A percentile compares a stretch with the other conserved stretches of the same genome.
Evolutionary conservation across 139 green algal species (phyloP).

Genomic region (Medakamo hakoo): DNA sequence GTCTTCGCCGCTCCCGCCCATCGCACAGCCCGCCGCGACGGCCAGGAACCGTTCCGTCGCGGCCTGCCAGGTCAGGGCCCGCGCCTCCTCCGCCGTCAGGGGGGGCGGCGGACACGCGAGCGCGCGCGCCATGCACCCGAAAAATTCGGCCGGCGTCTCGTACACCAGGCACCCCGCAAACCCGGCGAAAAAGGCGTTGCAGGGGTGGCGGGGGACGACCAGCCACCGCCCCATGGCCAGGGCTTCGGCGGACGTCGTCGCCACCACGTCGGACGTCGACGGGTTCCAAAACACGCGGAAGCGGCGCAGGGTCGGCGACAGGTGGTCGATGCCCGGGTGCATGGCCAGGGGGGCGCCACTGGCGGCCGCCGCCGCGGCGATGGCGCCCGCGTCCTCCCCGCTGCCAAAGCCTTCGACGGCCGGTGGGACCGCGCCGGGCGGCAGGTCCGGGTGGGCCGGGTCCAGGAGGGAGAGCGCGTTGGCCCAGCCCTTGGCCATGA

Average conservation of each 20-base stretch:
- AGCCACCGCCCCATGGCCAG: conserved; percentile 93
- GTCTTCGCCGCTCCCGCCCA: no score
- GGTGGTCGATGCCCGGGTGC: conserved; percentile 36
- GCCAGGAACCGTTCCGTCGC: conserved; percentile 88
- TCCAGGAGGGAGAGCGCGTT: conserved; percentile 55
- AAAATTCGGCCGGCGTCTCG: conserved; percentile 70
- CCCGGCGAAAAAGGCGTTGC: conserved; percentile 74
- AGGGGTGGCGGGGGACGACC: conserved; percentile 71
- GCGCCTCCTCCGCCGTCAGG: conserved; percentile 50
- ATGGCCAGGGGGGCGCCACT: conserved; percentile 27
- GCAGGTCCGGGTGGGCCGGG: conserved; percentile 7
- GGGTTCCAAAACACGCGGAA: conserved; percentile 80
- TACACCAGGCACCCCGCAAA: conserved; percentile 71
- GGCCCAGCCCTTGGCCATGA: conserved; percentile 91
- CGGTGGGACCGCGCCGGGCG: conserved; percentile 5
- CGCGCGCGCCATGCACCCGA: conserved; percentile 44
- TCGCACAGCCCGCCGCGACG: no score
- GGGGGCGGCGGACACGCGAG: conserved; percentile 51
- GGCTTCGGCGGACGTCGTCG: conserved; percentile 85
- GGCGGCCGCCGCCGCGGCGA: conserved; percentile 11
- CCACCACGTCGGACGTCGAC: conserved; percentile 77
- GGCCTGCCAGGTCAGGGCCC: conserved; percentile 83
- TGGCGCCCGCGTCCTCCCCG: conserved; percentile 52
- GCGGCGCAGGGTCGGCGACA: conserved; percentile 21
- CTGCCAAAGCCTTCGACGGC: conserved; percentile 69